A percentile compares a stretch with the other conserved stretches of the same genome.
Conservation (phyloP, 1,284 basidiomycete species). For the Apiotrichum montevideense region DNA sequence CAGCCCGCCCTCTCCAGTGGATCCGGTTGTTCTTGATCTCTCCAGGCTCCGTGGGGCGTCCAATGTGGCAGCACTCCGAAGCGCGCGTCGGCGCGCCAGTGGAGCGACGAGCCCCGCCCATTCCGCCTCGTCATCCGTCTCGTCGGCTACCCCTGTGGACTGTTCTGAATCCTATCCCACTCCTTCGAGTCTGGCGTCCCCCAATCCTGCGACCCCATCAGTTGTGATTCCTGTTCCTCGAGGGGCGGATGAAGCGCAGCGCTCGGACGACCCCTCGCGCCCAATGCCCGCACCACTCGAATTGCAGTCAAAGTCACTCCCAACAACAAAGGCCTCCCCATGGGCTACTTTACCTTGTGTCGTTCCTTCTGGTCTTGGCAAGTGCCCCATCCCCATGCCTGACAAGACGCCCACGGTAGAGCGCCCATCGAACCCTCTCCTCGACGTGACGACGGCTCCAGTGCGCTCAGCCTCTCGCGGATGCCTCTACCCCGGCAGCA, state of each 20-base stretch:
- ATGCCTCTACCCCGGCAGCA: conserved; percentile 71
- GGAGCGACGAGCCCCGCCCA: not conserved
- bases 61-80: not conserved
- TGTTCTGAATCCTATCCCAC: not conserved
- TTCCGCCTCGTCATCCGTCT: not conserved
- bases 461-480: conserved; percentile 67
- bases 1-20: not conserved
- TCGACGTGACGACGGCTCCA: conserved; percentile 68
- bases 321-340: conserved; percentile 23
- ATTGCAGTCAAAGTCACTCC: conserved; percentile 26
- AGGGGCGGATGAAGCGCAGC: not conserved
- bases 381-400: not conserved
- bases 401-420: conserved; percentile 9
- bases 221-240: not conserved
- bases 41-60: not conserved
- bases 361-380: not conserved
- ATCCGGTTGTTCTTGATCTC: conserved; percentile 2
- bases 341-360: conserved; percentile 21
- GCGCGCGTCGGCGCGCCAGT: not conserved
- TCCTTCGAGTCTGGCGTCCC: not conserved
- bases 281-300: not conserved
- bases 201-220: not conserved
- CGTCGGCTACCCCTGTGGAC: not conserved
- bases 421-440: conserved; percentile 53
- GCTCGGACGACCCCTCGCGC: not conserved